These are phyloP conservation scores for Neurospora sp. DNA, from an alignment of 495 filamentous ascomycete genomes.

Conservation along the genomic window DNA sequence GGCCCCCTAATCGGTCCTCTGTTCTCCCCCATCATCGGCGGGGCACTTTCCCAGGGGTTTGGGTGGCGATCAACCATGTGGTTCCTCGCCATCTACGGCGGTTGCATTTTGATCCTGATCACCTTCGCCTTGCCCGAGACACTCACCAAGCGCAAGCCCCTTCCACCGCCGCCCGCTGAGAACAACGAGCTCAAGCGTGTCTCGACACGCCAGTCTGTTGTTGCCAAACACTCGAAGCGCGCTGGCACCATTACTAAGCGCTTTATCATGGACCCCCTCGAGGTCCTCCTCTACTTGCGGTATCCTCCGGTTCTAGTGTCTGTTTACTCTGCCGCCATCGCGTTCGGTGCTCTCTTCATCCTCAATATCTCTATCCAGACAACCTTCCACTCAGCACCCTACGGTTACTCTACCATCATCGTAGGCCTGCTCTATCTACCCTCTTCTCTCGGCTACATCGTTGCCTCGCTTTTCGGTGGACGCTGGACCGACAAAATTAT, in stretches of 20 bases:
- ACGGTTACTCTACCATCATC: constrained; percentile 62
- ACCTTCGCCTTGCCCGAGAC: constrained; percentile 66
- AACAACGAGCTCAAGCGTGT: constrained; percentile 37
- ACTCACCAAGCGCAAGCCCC: constrained; percentile 26
- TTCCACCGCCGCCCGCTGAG: neutral
- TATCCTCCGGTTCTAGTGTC: constrained; percentile 72
- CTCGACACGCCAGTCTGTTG: constrained; percentile 49
- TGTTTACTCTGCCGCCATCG: constrained; percentile 73
- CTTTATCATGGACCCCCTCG: constrained; percentile 69
- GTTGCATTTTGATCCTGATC: constrained; percentile 48
- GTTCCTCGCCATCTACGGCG: constrained; percentile 76
- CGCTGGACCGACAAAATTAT: constrained; percentile 87
- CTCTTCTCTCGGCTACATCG: constrained; percentile 66
- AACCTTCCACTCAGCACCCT: constrained; percentile 64
- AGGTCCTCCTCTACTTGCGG: constrained; percentile 65
- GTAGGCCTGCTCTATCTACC: constrained; percentile 79
- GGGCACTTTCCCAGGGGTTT: constrained; percentile 56
- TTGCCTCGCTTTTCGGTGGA: constrained; percentile 65
- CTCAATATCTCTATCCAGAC: constrained; percentile 78
- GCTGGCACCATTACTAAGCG: constrained; percentile 48
- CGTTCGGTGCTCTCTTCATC: constrained; percentile 74
- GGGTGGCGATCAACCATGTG: constrained; percentile 83
- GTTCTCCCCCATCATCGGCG: constrained; percentile 79
- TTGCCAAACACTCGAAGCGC: constrained; percentile 43
- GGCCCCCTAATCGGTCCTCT: constrained; percentile 82